These are phyloP conservation scores for Wickerhamomyces bovis DNA, from an alignment of 805 yeast genomes.

Conservation along the genomic window DNA sequence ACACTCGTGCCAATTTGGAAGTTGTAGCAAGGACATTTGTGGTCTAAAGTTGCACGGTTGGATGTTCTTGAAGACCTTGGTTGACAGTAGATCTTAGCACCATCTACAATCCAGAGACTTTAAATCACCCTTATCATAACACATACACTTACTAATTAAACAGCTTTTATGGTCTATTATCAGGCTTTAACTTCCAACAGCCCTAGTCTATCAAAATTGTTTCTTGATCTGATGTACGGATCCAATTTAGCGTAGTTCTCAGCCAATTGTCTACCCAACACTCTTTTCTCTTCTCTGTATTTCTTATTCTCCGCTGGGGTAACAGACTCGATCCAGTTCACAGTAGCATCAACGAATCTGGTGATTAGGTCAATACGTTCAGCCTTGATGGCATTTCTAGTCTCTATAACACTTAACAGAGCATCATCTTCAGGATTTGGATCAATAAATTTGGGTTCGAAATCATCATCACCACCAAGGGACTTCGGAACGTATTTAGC, in stretches of 20 bases:
- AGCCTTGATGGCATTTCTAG: slow-evolving; percentile 36
- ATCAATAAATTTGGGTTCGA: slow-evolving; percentile 49
- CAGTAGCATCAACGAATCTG: slow-evolving; percentile 57
- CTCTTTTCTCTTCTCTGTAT: slow-evolving; percentile 48
- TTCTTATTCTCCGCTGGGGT: slow-evolving; percentile 41
- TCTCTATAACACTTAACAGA: slow-evolving; percentile 37
- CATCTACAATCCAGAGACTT: too few relatives aligned
- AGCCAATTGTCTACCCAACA: slow-evolving; percentile 45
- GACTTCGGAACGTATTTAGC: slow-evolving; percentile 55
- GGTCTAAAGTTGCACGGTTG: too few relatives aligned
- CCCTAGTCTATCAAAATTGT: slow-evolving; percentile 76
- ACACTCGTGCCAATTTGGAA: too few relatives aligned
- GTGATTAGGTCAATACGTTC: slow-evolving; percentile 52
- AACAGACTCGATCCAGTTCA: slow-evolving; percentile 69
- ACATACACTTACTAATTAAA: too few relatives aligned
- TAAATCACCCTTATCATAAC: too few relatives aligned
- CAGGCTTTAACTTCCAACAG: slow-evolving; percentile 9
- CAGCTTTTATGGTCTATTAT: not conserved
- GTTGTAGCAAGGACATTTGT: too few relatives aligned
- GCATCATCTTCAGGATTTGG: slow-evolving; percentile 60
- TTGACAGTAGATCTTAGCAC: too few relatives aligned
- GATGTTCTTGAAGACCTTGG: too few relatives aligned
- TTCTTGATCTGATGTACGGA: slow-evolving; percentile 75
- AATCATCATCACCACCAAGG: slow-evolving; percentile 68
- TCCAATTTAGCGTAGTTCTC: slow-evolving; percentile 66